These are phyloP conservation scores for Fusarium armeniacum DNA, from an alignment of 2,329 filamentous ascomycete species.

Conservation along the genomic window DNA sequence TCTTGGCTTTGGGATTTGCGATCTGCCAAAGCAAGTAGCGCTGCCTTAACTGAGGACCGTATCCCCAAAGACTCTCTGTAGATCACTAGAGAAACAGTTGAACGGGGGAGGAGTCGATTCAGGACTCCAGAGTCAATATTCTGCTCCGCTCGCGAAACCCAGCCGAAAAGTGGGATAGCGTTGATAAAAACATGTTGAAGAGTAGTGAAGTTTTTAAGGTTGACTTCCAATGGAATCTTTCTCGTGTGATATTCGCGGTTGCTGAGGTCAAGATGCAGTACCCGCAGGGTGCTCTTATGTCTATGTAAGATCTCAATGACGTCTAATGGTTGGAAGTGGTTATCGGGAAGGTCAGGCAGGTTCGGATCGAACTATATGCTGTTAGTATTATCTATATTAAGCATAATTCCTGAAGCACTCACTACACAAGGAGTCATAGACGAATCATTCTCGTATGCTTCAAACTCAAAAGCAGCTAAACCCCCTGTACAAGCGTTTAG, in stretches of 20 bases:
- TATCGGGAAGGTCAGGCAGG: not conserved
- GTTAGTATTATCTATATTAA: not conserved
- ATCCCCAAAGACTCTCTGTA: accelerated
- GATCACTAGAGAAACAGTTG: not conserved
- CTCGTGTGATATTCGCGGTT: not conserved
- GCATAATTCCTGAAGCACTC: not conserved
- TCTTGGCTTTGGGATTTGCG: not conserved
- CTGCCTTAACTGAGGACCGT: not conserved
- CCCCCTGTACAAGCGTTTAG: not conserved
- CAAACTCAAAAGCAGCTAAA: not conserved
- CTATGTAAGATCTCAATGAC: not conserved
- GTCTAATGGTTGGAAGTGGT: not conserved
- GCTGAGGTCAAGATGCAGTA: not conserved
- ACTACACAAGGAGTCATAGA: not conserved
- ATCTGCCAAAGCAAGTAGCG: not conserved
- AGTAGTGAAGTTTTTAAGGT: not conserved
- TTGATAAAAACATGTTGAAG: not conserved
- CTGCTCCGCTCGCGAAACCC: not conserved
- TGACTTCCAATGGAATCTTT: not conserved
- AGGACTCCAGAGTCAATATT: not conserved
- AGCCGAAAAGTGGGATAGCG: not conserved
- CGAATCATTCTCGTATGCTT: not conserved
- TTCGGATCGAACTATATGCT: not conserved
- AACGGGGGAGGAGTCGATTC: not conserved
- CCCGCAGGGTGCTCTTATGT: not conserved